A percentile compares a stretch with the other conserved stretches of the same genome.
These are phyloP conservation scores for Suillus bovinus DNA, from an alignment of 768 basidiomycete species.

Conservation along the genomic window DNA sequence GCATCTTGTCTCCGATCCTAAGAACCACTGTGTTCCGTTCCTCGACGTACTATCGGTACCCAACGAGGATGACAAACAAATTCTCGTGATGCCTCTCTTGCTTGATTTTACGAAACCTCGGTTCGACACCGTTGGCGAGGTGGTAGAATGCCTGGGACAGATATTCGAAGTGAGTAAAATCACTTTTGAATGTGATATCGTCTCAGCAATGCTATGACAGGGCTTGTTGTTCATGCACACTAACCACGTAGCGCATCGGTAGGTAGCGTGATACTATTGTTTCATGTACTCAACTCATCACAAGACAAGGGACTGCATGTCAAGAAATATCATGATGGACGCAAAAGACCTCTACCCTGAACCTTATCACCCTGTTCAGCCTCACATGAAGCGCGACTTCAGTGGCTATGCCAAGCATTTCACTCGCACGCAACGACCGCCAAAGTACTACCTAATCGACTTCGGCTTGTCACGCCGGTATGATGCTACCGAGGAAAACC, in stretches of 20 bases:
- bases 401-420: slow-evolving; percentile 22
- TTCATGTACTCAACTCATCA: background rate
- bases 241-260: slow-evolving; percentile 38
- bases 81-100: slow-evolving; percentile 34
- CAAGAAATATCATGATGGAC: slow-evolving; percentile 36
- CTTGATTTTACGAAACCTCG: slow-evolving; percentile 15
- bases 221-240: slow-evolving; percentile 36
- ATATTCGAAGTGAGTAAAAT: too few relatives aligned
- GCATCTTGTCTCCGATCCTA: slow-evolving; percentile 3
- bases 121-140: slow-evolving; percentile 15
- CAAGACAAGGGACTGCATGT: slow-evolving; percentile 28
- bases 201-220: too few relatives aligned
- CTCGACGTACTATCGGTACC: slow-evolving; percentile 17
- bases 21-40: slow-evolving; percentile 30
- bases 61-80: slow-evolving; percentile 11
- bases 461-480: slow-evolving; percentile 37
- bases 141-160: too few relatives aligned
- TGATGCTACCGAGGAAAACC: slow-evolving; percentile 23
- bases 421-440: slow-evolving; percentile 30
- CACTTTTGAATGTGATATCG: too few relatives aligned
- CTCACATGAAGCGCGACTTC: slow-evolving; percentile 19
- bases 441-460: slow-evolving; percentile 38
- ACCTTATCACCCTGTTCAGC: slow-evolving; percentile 25
- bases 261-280: slow-evolving; percentile 12
- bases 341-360: slow-evolving; percentile 25